A percentile compares a stretch with the other conserved stretches of the same genome.
phyloP scores from a whole-genome alignment of 257 asterid genomes.

The Ilex asprella region DNA sequence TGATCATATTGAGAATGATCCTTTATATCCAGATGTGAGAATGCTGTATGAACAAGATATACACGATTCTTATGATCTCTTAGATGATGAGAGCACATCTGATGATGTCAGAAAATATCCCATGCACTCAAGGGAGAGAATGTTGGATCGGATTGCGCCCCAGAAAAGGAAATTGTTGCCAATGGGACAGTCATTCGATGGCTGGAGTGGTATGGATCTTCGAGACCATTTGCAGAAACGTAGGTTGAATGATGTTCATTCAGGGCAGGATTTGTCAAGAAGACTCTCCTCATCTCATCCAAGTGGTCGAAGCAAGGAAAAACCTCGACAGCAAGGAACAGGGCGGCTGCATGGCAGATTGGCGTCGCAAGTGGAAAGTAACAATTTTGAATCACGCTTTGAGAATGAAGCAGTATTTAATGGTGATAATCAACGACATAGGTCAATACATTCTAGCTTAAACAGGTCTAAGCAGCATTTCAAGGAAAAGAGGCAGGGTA shows the following conservation, averaged over 20 bases:
- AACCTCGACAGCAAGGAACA: slow-evolving; percentile 6
- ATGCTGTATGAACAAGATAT: slow-evolving; percentile 8
- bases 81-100: slow-evolving; percentile 8
- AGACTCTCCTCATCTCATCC: slow-evolving; percentile 13
- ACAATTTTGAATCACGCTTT: slow-evolving; percentile 7
- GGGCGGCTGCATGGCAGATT: slow-evolving; percentile 20
- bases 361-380: slow-evolving; percentile 21
- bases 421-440: slow-evolving; percentile 1
- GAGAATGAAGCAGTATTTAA: neutral
- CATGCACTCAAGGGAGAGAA: slow-evolving; percentile 9
- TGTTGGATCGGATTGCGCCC: slow-evolving; percentile 8
- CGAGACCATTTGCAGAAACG: slow-evolving; percentile 26
- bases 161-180: slow-evolving; percentile 8
- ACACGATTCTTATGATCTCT: slow-evolving; percentile 2
- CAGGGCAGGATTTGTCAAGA: slow-evolving; percentile 9
- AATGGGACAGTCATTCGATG: slow-evolving; percentile 6
- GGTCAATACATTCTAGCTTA: slow-evolving; percentile 6
- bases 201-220: slow-evolving; percentile 18
- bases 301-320: slow-evolving; percentile 12
- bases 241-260: slow-evolving; percentile 9
- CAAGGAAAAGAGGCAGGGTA: slow-evolving; percentile 23
- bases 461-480: slow-evolving; percentile 20
- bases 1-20: slow-evolving; percentile 20
- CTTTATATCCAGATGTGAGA: slow-evolving; percentile 17
- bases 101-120: neutral